Evolutionary conservation across 345 rosid species (phyloP).

Genomic region (Eucalyptus marginata): DNA sequence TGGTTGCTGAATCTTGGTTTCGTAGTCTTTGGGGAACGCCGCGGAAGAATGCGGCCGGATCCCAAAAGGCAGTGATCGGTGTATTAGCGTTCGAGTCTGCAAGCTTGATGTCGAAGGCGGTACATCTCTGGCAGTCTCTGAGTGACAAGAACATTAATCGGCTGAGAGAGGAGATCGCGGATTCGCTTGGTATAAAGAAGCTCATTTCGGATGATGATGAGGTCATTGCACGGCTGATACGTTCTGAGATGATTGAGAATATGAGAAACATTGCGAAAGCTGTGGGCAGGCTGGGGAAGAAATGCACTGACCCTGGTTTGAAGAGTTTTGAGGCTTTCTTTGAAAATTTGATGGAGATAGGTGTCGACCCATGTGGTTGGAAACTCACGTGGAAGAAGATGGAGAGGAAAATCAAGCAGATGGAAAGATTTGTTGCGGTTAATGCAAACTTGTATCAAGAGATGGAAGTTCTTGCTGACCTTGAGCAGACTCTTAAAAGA

Average conservation of each 20-base stretch:
- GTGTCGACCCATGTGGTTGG: constrained; percentile 70
- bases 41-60: constrained; percentile 38
- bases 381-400: constrained; percentile 61
- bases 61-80: constrained; percentile 54
- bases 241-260: constrained; percentile 63
- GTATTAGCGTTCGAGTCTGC: constrained; percentile 89
- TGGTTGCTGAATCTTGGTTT: constrained; percentile 92
- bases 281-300: constrained; percentile 61
- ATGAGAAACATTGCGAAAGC: constrained; percentile 49
- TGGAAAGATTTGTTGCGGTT: constrained; percentile 63
- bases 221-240: constrained; percentile 39
- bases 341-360: constrained; percentile 36
- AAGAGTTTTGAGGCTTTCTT: constrained; percentile 49
- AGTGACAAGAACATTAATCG: constrained; percentile 68
- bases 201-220: constrained; percentile 82
- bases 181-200: constrained; percentile 62
- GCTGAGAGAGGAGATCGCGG: constrained; percentile 63
- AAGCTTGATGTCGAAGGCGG: constrained; percentile 74
- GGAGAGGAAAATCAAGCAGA: constrained; percentile 78
- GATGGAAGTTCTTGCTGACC: constrained; percentile 77
- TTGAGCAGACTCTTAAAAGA: constrained; percentile 68
- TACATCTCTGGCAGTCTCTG: constrained; percentile 85
- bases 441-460: constrained; percentile 80
- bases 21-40: constrained; percentile 65
- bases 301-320: constrained; percentile 59